These are phyloP conservation scores for Hanseniaspora guilliermondii DNA, from an alignment of 805 yeast species.

Conservation along the genomic window DNA sequence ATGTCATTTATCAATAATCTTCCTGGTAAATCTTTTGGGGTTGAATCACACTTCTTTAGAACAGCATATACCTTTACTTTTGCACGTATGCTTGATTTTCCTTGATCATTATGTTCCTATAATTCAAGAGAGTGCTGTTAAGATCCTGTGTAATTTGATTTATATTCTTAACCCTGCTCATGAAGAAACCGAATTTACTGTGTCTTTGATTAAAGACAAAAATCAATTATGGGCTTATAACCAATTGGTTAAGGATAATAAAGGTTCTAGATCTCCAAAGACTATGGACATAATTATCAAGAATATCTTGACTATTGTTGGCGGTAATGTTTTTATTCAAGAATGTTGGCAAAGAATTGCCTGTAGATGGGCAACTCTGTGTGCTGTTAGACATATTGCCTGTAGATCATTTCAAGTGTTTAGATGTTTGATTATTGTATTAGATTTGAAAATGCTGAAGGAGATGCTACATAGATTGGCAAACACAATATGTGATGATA, in stretches of 20 bases:
- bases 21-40: constrained; percentile 68
- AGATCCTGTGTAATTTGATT: constrained; percentile 58
- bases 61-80: constrained; percentile 51
- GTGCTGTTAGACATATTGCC: constrained; percentile 93
- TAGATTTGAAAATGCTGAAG: constrained; percentile 78
- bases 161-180: constrained; percentile 45
- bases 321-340: constrained; percentile 42
- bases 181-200: constrained; percentile 44
- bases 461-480: constrained; percentile 90
- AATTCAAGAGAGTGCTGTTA: constrained; percentile 75
- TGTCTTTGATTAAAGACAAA: constrained; percentile 44
- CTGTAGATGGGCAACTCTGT: constrained; percentile 88
- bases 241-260: constrained; percentile 62
- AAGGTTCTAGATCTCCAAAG: constrained; percentile 73
- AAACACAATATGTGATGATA: constrained; percentile 82
- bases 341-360: constrained; percentile 78
- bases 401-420: constrained; percentile 92
- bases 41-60: constrained; percentile 51
- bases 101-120: constrained; percentile 77
- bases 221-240: constrained; percentile 68
- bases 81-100: constrained; percentile 69
- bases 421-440: constrained; percentile 63
- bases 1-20: constrained; percentile 77
- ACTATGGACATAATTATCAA: constrained; percentile 68
- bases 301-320: constrained; percentile 47